A percentile compares a stretch with the other conserved stretches of the same genome.
phyloP scores from a whole-genome alignment of 805 yeast genomes.

The Starmerella bombicola region DNA sequence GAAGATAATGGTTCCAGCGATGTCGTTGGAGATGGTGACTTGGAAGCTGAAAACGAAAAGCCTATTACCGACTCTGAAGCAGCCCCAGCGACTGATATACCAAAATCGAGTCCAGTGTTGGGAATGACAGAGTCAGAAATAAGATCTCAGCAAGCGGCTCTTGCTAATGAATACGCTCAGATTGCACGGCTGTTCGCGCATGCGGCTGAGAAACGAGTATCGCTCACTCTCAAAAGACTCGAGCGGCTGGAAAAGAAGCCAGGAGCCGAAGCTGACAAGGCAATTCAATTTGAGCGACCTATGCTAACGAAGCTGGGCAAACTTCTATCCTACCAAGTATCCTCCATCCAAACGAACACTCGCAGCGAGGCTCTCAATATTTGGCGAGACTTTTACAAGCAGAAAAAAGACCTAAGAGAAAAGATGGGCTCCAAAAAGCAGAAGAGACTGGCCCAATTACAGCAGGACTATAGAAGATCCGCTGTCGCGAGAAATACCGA shows the following conservation, averaged over 20 bases:
- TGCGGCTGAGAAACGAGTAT: conserved; percentile 19
- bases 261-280: not conserved
- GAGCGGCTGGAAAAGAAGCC: conserved; percentile 9
- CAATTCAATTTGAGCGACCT: conserved; percentile 4
- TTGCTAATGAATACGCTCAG: conserved; percentile 18
- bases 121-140: conserved; percentile 12
- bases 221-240: conserved; percentile 17
- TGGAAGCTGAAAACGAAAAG: not conserved
- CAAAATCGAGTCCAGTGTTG: conserved; percentile 1
- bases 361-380: conserved; percentile 15
- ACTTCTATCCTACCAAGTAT: conserved; percentile 13
- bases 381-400: conserved; percentile 27
- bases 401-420: conserved; percentile 22
- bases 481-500: conserved; percentile 9
- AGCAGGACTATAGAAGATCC: conserved; percentile 21
- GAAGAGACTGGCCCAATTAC: conserved; percentile 21
- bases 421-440: conserved; percentile 18
- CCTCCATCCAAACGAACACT: conserved; percentile 13
- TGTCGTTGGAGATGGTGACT: not conserved
- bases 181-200: conserved; percentile 16
- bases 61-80: conserved; percentile 1
- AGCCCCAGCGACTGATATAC: conserved; percentile 1
- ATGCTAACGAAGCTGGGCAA: conserved; percentile 12
- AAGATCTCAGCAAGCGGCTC: conserved; percentile 13
- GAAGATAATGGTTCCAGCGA: conserved; percentile 2